These are phyloP conservation scores for Trifolium repens DNA, from an alignment of 306 rosid genomes.

Conservation along the genomic window DNA sequence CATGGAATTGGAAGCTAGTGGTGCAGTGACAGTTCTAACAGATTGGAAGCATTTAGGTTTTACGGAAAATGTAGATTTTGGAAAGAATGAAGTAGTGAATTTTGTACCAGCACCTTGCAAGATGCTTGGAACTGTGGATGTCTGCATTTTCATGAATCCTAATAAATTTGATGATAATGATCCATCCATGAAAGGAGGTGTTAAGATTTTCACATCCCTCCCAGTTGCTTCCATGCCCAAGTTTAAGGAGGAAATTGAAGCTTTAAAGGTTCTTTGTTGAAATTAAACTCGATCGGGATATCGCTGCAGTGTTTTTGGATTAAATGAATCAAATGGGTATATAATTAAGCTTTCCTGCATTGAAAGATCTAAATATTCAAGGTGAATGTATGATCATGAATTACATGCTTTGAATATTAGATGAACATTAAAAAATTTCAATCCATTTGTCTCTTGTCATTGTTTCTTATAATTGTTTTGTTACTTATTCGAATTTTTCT, in stretches of 20 bases:
- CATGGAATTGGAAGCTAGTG: neutral
- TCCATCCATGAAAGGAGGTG: conserved; percentile 43
- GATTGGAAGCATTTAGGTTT: conserved; percentile 50
- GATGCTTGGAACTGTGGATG: conserved; percentile 33
- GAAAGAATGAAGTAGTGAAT: conserved; percentile 27
- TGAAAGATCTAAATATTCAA: no score
- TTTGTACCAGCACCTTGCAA: conserved; percentile 32
- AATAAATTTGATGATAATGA: conserved; percentile 25
- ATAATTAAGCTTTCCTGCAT: no score
- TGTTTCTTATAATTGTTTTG: no score
- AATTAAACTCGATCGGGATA: no score
- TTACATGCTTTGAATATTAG: no score
- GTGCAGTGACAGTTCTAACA: conserved; percentile 30
- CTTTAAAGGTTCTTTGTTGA: conserved; percentile 5
- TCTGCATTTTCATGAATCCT: conserved; percentile 40
- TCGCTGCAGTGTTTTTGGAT: no score
- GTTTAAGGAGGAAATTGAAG: conserved; percentile 46
- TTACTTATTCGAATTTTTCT: no score
- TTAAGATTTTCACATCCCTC: conserved; percentile 35
- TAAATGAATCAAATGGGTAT: no score
- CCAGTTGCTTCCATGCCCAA: conserved; percentile 34
- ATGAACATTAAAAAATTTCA: no score
- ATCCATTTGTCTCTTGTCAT: no score
- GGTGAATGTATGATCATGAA: no score
- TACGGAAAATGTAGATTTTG: conserved; percentile 34